Conservation (phyloP, 345 rosid species). For the Anacardium occidentale region DNA sequence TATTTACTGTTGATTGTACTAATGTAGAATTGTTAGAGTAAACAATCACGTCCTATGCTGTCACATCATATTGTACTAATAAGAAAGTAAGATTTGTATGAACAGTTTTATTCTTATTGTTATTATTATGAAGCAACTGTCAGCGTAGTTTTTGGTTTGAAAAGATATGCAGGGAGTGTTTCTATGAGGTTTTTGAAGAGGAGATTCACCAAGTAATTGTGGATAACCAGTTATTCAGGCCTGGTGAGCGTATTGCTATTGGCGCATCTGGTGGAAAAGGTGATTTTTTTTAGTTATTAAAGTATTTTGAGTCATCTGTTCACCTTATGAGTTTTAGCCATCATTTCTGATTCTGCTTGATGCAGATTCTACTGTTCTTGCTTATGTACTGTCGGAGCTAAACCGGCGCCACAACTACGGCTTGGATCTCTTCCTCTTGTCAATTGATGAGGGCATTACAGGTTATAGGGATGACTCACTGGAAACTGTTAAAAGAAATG, state of each 20-base stretch:
- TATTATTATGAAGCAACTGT: too few species aligned
- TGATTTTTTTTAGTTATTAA: constrained; percentile 4
- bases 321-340: too few species aligned
- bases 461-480: constrained; percentile 96
- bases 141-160: background rate
- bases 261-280: constrained; percentile 99
- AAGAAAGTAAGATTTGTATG: too few species aligned
- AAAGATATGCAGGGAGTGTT: constrained; percentile 89
- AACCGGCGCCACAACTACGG: constrained; percentile 72
- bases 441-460: constrained; percentile 87
- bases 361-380: constrained; percentile 90
- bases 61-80: too few species aligned
- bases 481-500: constrained; percentile 89
- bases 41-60: too few species aligned
- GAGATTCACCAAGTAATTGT: constrained; percentile 80
- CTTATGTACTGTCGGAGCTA: constrained; percentile 75
- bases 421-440: constrained; percentile 78
- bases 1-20: too few species aligned
- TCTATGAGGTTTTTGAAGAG: constrained; percentile 77
- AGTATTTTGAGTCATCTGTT: background rate
- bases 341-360: background rate
- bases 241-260: constrained; percentile 78
- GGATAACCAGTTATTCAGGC: constrained; percentile 60
- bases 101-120: too few species aligned
- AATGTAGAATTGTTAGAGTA: too few species aligned